Conservation (phyloP, 1,284 basidiomycete species). For the Apiotrichum gracile region DNA sequence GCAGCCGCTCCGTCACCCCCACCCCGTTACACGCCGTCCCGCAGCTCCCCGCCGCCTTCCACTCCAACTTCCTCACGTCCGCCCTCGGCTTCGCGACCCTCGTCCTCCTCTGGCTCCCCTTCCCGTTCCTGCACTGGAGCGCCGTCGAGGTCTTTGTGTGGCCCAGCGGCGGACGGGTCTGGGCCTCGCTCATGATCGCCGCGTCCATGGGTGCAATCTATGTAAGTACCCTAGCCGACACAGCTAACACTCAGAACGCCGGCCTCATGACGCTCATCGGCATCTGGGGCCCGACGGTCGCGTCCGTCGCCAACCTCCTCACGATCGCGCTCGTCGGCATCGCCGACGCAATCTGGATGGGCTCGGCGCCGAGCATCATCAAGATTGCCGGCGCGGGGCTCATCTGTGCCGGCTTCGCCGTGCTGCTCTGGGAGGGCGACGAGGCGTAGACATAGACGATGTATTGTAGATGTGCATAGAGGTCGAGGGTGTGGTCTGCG, state of each 20-base stretch:
- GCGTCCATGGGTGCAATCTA: conserved; percentile 39
- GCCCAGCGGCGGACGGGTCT: conserved; percentile 20
- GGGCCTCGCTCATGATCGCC: conserved; percentile 27
- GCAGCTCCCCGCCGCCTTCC: conserved; percentile 38
- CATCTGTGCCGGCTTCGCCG: conserved; percentile 44
- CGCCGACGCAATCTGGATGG: conserved; percentile 42
- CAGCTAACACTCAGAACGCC: conserved; percentile 32
- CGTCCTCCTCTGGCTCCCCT: conserved; percentile 41
- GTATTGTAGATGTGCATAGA: conserved; percentile 1
- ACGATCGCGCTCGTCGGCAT: conserved; percentile 46
- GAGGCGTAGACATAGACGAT: conserved; percentile 2
- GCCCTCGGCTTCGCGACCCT: conserved; percentile 42
- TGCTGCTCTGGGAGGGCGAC: conserved; percentile 44
- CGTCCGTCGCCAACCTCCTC: conserved; percentile 45
- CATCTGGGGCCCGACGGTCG: conserved; percentile 45
- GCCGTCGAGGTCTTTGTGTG: conserved; percentile 37
- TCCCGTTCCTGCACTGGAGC: conserved; percentile 33
- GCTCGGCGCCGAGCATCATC: conserved; percentile 32
- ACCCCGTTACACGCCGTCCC: too few relatives aligned
- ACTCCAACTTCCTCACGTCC: conserved; percentile 46
- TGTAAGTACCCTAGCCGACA: conserved; percentile 22
- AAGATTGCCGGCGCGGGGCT: conserved; percentile 40
- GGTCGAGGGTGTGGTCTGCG: too few relatives aligned
- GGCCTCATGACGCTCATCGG: conserved; percentile 48
- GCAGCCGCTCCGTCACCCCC: too few relatives aligned